Evolutionary conservation across 192 early-diverging fungal genomes (phyloP).

Genomic region (Backusella liffmaniae): DNA sequence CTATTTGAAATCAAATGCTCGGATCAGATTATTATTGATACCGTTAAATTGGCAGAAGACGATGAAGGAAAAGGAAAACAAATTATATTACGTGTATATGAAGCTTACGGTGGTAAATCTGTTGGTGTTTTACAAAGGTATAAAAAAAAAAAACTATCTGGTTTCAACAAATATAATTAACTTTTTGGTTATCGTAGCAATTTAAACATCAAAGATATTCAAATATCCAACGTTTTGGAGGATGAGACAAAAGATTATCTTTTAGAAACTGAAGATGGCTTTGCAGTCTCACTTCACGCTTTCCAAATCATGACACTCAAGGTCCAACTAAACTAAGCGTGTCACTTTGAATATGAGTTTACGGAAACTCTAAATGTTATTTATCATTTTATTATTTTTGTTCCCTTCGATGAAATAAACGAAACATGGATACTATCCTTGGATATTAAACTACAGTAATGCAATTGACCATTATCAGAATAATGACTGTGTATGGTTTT

Average conservation of each 20-base stretch:
- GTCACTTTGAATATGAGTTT: neutral
- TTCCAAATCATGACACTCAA: constrained; percentile 69
- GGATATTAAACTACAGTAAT: neutral
- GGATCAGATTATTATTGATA: constrained; percentile 84
- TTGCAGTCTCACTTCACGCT: constrained; percentile 51
- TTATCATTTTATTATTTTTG: neutral
- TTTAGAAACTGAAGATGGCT: constrained; percentile 27
- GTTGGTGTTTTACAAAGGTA: constrained; percentile 51
- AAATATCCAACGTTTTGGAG: constrained; percentile 80
- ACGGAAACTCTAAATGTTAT: neutral
- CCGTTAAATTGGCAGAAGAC: constrained; percentile 88
- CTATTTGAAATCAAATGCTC: constrained; percentile 40
- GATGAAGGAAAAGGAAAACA: constrained; percentile 36
- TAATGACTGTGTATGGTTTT: neutral
- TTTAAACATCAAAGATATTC: constrained; percentile 47
- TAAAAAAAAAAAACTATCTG: neutral
- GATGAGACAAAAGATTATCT: constrained; percentile 47
- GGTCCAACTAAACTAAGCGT: constrained; percentile 11
- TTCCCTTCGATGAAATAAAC: neutral
- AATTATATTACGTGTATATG: constrained; percentile 85
- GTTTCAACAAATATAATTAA: neutral
- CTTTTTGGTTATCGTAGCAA: constrained; percentile 38
- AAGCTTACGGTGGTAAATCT: constrained; percentile 87
- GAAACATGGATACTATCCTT: neutral
- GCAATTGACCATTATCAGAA: neutral